Conservation (phyloP, 2,329 filamentous ascomycete species). For the Ophiostoma montium region DNA sequence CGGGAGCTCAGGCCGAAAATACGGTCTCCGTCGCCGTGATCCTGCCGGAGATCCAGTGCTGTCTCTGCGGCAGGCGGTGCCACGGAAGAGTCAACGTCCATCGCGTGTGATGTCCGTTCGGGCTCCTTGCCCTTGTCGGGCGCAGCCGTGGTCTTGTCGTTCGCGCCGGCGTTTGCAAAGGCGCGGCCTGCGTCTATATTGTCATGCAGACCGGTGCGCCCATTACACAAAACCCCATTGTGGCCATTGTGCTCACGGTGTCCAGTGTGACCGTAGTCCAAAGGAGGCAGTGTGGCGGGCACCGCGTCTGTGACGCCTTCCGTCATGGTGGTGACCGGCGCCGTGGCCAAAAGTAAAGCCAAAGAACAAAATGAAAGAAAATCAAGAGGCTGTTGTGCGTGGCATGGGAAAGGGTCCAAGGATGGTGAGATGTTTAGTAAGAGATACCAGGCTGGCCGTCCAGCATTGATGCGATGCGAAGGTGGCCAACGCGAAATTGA, state of each 20-base stretch:
- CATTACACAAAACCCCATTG: background rate
- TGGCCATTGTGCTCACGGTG: background rate
- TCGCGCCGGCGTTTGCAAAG: too few relatives aligned
- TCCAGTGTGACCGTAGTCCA: background rate
- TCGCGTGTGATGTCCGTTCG: background rate
- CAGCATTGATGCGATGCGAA: too few relatives aligned
- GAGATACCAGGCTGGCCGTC: too few relatives aligned
- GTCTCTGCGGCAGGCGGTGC: background rate
- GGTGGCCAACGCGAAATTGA: too few relatives aligned
- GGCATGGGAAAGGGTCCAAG: too few relatives aligned
- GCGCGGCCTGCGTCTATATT: background rate
- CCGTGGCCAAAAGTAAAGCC: background rate
- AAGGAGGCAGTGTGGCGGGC: background rate
- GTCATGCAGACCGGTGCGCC: background rate
- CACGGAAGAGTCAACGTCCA: background rate
- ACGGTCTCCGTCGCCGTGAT: too few relatives aligned
- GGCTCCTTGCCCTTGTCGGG: background rate
- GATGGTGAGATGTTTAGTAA: too few relatives aligned
- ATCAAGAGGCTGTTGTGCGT: background rate
- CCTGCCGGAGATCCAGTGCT: background rate
- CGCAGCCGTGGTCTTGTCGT: background rate
- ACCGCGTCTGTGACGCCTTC: background rate
- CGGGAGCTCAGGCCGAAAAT: background rate
- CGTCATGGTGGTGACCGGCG: background rate
- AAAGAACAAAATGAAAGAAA: background rate